Base-by-base conservation (phyloP, 1,284 basidiomycete species). In the Rhodotorula sp. region DNA sequence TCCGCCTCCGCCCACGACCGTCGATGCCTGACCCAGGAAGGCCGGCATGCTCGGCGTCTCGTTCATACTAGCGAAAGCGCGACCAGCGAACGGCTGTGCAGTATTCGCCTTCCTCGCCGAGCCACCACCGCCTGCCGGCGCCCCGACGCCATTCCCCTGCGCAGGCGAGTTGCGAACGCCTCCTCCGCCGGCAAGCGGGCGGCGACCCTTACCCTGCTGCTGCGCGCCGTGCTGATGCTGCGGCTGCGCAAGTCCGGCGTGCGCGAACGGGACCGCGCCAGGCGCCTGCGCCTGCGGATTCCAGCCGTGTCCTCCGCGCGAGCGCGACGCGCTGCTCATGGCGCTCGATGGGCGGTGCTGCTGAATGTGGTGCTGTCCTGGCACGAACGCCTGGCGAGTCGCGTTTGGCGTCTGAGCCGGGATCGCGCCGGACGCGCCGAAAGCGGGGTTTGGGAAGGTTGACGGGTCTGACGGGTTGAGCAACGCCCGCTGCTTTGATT, bases 401-500 rank as follows among this genome's bases (percentile, higher is more conserved):
- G 34, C 27, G 46, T n/a, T 45, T 21, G 53, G 53, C 27, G 53
- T 54, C 16, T 34, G 27, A 16, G 53, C 25, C 7, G 53, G 53
- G 16, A 25, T 54, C 27, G 27, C 16, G 7, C 27, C 53, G 27
- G 10, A 17, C 17, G 16, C 25, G 27, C 53, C 14, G 14, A 19
- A 53, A 21, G 14, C 52, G 25, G 34, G 57, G n/a, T 12, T 48
- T n/a, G 12, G 27, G 12, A 25, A 64, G 34, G 63, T 50, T 27
- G 53, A 5, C 44, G 52, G 44, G 34, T 65, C 65, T 42, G 44
- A 58, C 5, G 82, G 81, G 25, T 77, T 86, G 34, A 91, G 86
- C 25, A 91, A 84, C 10, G 89, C 86, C 78, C 87, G 91, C 70
- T 90, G 87, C 82, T 91, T 92, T 70, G 91, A 85, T 78, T 88